phyloP scores from a whole-genome alignment of 1,284 basidiomycete genomes.

The Flammula alnicola region DNA sequence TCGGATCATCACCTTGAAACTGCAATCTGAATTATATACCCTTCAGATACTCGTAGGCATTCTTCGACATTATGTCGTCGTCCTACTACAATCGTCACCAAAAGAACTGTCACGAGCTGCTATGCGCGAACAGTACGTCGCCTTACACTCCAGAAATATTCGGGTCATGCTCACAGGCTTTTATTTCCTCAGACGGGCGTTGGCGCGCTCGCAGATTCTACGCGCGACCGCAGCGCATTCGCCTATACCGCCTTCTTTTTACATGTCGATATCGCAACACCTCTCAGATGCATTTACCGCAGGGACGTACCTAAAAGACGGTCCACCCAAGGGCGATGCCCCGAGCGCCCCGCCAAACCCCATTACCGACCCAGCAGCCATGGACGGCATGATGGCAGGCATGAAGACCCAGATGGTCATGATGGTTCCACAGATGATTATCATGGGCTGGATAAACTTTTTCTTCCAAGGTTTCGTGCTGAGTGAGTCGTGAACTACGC shows the following conservation, averaged over 20 bases:
- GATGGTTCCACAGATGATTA: constrained; percentile 97
- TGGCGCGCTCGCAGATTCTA: constrained; percentile 83
- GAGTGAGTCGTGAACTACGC: no score
- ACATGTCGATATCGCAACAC: constrained; percentile 75
- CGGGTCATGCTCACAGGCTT: neutral
- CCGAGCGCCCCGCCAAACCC: constrained; percentile 67
- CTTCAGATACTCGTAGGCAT: constrained; percentile 90
- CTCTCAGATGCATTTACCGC: constrained; percentile 73
- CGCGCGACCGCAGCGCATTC: constrained; percentile 81
- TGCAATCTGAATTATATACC: neutral
- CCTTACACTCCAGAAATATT: neutral
- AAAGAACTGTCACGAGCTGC: constrained; percentile 81
- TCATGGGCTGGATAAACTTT: constrained; percentile 99
- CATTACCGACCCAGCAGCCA: constrained; percentile 85
- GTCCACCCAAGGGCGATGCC: constrained; percentile 69
- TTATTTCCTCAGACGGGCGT: constrained; percentile 75
- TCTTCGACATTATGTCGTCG: constrained; percentile 90
- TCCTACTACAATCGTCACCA: constrained; percentile 84
- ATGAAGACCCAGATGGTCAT: constrained; percentile 99
- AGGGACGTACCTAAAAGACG: constrained; percentile 87
- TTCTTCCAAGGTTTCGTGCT: constrained; percentile 99
- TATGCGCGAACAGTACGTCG: constrained; percentile 91
- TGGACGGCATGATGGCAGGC: constrained; percentile 99
- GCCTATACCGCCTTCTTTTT: constrained; percentile 76
- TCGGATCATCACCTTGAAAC: constrained; percentile 1